phyloP scores from a whole-genome alignment of 2,329 filamentous ascomycete species.

The Herpomyces periplanetae region DNA sequence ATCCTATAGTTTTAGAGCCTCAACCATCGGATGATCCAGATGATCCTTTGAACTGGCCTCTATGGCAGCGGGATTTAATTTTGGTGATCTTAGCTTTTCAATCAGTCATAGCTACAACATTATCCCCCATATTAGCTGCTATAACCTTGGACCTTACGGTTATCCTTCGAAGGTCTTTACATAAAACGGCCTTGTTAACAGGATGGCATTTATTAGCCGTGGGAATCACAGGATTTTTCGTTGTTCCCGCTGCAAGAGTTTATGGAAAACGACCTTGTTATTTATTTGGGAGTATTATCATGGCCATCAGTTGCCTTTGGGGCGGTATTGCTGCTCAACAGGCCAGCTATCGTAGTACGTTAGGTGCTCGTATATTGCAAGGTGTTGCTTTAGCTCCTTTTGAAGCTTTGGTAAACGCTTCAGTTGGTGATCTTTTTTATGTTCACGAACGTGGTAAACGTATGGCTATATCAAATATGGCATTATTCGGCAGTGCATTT shows the following conservation, averaged over 20 bases:
- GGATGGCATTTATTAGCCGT: slow-evolving; percentile 58
- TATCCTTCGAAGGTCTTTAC: slow-evolving; percentile 22
- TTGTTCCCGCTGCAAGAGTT: slow-evolving; percentile 50
- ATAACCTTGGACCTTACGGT: slow-evolving; percentile 41
- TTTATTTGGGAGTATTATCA: slow-evolving; percentile 28
- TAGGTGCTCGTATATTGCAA: slow-evolving; percentile 46
- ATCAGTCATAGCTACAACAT: slow-evolving; percentile 42
- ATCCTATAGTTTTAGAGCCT: slow-evolving; percentile 42
- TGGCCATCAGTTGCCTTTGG: slow-evolving; percentile 38
- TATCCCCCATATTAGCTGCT: slow-evolving; percentile 53
- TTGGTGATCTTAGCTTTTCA: slow-evolving; percentile 36
- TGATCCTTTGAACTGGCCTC: slow-evolving; percentile 57
- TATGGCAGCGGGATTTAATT: slow-evolving; percentile 50
- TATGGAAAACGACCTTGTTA: slow-evolving; percentile 81
- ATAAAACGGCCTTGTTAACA: slow-evolving; percentile 39
- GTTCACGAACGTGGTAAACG: slow-evolving; percentile 39
- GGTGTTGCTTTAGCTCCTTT: slow-evolving; percentile 58
- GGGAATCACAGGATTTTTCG: slow-evolving; percentile 39
- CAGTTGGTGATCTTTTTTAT: slow-evolving; percentile 58
- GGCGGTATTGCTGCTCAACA: slow-evolving; percentile 26
- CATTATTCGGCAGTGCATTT: slow-evolving; percentile 28
- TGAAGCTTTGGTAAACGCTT: slow-evolving; percentile 56
- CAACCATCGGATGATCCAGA: slow-evolving; percentile 71
- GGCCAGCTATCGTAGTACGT: slow-evolving; percentile 24
- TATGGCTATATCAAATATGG: slow-evolving; percentile 41